Percentiles rank a stretch among this genome's conserved stretches.
phyloP scores from a whole-genome alignment of 805 yeast genomes.

The Metschnikowia orientalis region DNA sequence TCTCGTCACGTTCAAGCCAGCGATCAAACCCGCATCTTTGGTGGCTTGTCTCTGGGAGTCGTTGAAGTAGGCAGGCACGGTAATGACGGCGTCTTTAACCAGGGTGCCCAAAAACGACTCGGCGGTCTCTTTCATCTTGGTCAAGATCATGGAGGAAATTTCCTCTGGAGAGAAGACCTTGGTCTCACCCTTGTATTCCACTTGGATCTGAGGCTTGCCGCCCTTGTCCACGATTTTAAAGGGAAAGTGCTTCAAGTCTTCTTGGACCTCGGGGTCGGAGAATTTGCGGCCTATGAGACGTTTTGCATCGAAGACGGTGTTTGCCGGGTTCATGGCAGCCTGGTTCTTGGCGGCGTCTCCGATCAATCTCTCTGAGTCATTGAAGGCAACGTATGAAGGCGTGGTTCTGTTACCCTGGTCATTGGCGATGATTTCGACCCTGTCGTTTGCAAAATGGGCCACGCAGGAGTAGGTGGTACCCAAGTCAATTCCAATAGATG shows the following conservation, averaged over 20 bases:
- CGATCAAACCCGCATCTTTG: slow-evolving; percentile 42
- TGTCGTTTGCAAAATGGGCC: slow-evolving; percentile 62
- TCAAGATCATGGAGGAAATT: slow-evolving; percentile 86
- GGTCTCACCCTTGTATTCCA: slow-evolving; percentile 82
- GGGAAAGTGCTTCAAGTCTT: slow-evolving; percentile 85
- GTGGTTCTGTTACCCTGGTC: slow-evolving; percentile 99
- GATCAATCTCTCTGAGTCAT: slow-evolving; percentile 89
- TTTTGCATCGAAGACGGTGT: slow-evolving; percentile 94
- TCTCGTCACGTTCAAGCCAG: slow-evolving; percentile 44
- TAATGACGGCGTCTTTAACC: slow-evolving; percentile 54
- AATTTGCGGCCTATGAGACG: slow-evolving; percentile 86
- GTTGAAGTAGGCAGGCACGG: slow-evolving; percentile 43
- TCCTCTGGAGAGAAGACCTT: slow-evolving; percentile 91
- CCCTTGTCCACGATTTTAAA: slow-evolving; percentile 71
- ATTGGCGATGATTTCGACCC: slow-evolving; percentile 93
- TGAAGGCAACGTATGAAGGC: slow-evolving; percentile 94
- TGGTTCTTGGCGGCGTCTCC: slow-evolving; percentile 99
- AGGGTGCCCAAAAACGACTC: slow-evolving; percentile 82
- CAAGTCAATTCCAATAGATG: slow-evolving; percentile 84
- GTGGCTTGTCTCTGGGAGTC: slow-evolving; percentile 45
- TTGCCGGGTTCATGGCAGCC: slow-evolving; percentile 92
- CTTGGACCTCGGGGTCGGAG: slow-evolving; percentile 71
- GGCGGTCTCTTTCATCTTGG: slow-evolving; percentile 91
- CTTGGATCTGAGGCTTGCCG: slow-evolving; percentile 85
- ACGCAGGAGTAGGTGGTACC: slow-evolving; percentile 98